These are phyloP conservation scores for Yamadazyma diospyri DNA, from an alignment of 1,139 yeast genomes.

Conservation along the genomic window DNA sequence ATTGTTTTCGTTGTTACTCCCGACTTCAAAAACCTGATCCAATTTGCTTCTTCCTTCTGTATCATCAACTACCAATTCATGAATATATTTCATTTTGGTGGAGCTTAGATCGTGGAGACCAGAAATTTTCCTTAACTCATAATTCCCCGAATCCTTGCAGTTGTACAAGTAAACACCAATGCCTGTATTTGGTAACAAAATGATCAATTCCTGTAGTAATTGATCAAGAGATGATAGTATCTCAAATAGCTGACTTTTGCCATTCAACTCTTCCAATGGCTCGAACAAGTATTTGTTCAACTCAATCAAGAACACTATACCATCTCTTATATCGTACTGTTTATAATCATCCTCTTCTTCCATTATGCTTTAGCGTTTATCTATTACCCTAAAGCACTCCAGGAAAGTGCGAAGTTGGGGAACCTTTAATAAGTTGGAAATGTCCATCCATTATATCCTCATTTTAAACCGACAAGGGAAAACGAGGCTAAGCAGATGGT, in stretches of 20 bases:
- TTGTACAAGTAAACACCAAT: slow-evolving; percentile 64
- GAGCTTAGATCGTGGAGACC: slow-evolving; percentile 35
- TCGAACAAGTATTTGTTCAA: slow-evolving; percentile 47
- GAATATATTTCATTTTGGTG: slow-evolving; percentile 37
- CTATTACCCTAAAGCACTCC: slow-evolving; percentile 6
- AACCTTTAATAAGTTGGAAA: no score
- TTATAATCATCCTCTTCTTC: slow-evolving; percentile 18
- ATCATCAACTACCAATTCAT: slow-evolving; percentile 32
- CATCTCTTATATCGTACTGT: slow-evolving; percentile 58
- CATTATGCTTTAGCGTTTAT: no score
- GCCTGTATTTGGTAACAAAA: slow-evolving; percentile 60
- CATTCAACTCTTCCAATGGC: slow-evolving; percentile 31
- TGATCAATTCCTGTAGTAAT: slow-evolving; percentile 55
- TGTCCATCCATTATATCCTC: slow-evolving; percentile 76
- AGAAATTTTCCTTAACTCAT: slow-evolving; percentile 30
- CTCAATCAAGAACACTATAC: slow-evolving; percentile 60
- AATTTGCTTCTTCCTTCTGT: slow-evolving; percentile 13
- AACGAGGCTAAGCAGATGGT: slow-evolving; percentile 84
- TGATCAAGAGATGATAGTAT: slow-evolving; percentile 53
- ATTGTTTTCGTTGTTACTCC: slow-evolving; percentile 30
- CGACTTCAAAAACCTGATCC: slow-evolving; percentile 18
- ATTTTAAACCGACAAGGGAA: slow-evolving; percentile 94
- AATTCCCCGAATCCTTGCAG: slow-evolving; percentile 28
- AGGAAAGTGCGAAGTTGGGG: no score
- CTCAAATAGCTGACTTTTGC: slow-evolving; percentile 44